A percentile compares a stretch with the other conserved stretches of the same genome.
These are phyloP conservation scores for Candida incommunis DNA, from an alignment of 805 yeast genomes.

Conservation along the genomic window DNA sequence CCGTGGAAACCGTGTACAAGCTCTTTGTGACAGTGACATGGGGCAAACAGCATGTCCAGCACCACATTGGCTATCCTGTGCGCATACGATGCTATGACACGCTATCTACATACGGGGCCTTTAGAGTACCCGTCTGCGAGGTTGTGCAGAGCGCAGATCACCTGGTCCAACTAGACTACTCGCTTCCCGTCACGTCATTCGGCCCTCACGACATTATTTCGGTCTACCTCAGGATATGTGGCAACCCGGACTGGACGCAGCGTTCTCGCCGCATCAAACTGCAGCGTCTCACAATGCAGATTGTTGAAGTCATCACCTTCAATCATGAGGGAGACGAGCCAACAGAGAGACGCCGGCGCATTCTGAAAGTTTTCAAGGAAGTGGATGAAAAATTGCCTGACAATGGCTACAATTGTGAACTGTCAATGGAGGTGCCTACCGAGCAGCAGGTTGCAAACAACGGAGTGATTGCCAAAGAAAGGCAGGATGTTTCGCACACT, in stretches of 20 bases:
- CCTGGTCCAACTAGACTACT: constrained; percentile 20
- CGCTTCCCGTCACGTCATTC: constrained; percentile 21
- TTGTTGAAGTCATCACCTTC: constrained; percentile 23
- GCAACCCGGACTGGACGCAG: constrained; percentile 25
- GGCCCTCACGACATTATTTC: constrained; percentile 25
- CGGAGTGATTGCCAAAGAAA: constrained; percentile 18
- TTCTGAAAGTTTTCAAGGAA: constrained; percentile 17
- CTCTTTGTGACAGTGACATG: constrained; percentile 19
- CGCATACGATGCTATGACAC: constrained; percentile 24
- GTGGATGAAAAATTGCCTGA: constrained; percentile 16
- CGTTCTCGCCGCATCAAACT: constrained; percentile 22
- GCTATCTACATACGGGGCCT: constrained; percentile 24
- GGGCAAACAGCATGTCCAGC: constrained; percentile 10
- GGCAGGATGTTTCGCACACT: constrained; percentile 22
- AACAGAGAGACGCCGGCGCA: constrained; percentile 16
- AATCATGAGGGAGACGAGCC: constrained; percentile 19
- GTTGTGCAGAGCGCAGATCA: constrained; percentile 21
- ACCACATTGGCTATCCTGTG: constrained; percentile 20
- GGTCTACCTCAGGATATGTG: constrained; percentile 17
- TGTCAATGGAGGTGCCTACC: constrained; percentile 19
- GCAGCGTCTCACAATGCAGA: constrained; percentile 20
- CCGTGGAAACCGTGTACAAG: constrained; percentile 20
- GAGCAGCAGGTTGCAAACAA: constrained; percentile 12
- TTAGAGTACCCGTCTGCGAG: constrained; percentile 16
- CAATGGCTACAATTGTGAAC: constrained; percentile 12